A percentile compares a stretch with the other conserved stretches of the same genome.
Evolutionary conservation across 768 basidiomycete species (phyloP).

Genomic region (Macrolepiota fuliginosa): DNA sequence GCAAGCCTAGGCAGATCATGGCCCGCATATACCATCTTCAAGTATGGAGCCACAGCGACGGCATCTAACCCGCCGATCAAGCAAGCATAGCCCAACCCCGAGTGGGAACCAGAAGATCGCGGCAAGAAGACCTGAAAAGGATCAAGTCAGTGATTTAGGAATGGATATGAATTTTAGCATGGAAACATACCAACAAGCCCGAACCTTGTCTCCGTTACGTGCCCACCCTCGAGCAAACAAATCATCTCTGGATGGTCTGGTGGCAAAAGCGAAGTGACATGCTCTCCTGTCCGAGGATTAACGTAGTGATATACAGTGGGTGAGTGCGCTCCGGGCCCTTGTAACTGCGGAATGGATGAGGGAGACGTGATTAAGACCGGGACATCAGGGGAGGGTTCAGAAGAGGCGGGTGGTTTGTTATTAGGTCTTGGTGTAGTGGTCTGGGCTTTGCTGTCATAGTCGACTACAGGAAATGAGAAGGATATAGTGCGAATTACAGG

Average conservation of each 20-base stretch:
- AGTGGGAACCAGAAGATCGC: conserved; percentile 87
- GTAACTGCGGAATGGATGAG: conserved; percentile 26
- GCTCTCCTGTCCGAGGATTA: conserved; percentile 58
- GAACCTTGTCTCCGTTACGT: conserved; percentile 59
- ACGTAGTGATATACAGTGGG: conserved; percentile 68
- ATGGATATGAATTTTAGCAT: background rate
- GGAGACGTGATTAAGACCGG: conserved; percentile 17
- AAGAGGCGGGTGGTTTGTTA: background rate
- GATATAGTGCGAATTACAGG: background rate
- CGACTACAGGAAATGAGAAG: background rate
- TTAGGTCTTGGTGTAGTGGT: background rate
- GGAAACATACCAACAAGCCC: conserved; percentile 62
- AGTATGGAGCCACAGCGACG: conserved; percentile 43
- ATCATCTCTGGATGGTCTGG: conserved; percentile 84
- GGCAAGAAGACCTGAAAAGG: conserved; percentile 64
- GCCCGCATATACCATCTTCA: conserved; percentile 42
- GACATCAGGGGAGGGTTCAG: background rate
- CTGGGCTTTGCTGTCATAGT: background rate
- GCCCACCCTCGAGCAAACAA: conserved; percentile 76
- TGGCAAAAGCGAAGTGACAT: conserved; percentile 60
- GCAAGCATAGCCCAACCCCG: conserved; percentile 72
- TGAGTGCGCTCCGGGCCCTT: conserved; percentile 25
- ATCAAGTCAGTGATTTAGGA: conserved; percentile 8
- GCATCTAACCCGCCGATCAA: conserved; percentile 73
- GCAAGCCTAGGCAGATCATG: conserved; percentile 3